Base-by-base conservation (phyloP, 306 rosid genomes). In the Fragaria nilgerrensis region DNA sequence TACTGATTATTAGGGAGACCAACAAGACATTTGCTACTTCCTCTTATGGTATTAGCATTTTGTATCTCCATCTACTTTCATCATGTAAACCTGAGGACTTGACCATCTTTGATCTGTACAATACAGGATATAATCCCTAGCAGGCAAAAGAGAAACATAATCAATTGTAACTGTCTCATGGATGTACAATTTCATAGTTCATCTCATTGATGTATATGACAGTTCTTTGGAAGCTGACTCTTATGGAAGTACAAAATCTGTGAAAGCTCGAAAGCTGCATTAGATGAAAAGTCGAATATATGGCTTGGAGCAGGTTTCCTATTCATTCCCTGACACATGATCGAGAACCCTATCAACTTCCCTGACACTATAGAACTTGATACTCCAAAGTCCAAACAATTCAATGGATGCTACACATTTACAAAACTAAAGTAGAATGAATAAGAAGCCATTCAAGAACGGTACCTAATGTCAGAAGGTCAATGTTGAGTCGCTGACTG, bases 371-470 rank as follows among this genome's bases (percentile, higher is more conserved):
- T 68, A 22, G 52, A 22, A 68, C 29, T 37, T 5, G 29, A 22
- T 68, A 22, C 62, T 22, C 25, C 29, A 4, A 19, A 19, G 22
- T 22, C 25, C 62, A 4, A 19, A 19, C 3, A 52, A 52, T 52
- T 7, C 58, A 52, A 17, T n/a, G n/a, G 52, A 1, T 16, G 0
- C 19, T 25, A 36, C n/a, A 32, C 48, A 47, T 44, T 70, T 44
- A 56, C 39, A 65, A 61, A 22, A 14, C 44, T 52, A 43, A 20
- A 41, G 4, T 39, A 9, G 25, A 22, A 70, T 20, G 55, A 32
- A 75, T 37, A 63, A 55, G 2, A 59, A 45, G 32, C 67, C 72
- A 37, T 63, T 43, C 50, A 37, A 61, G 39, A 74, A 75, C 17
- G 36, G 50, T 23, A 19, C 25, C 70, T 63, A 12, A 0, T 9